A percentile compares a stretch with the other conserved stretches of the same genome.
Conservation (phyloP, 2,329 filamentous ascomycete species). For the Conoideocrella luteorostrata region DNA sequence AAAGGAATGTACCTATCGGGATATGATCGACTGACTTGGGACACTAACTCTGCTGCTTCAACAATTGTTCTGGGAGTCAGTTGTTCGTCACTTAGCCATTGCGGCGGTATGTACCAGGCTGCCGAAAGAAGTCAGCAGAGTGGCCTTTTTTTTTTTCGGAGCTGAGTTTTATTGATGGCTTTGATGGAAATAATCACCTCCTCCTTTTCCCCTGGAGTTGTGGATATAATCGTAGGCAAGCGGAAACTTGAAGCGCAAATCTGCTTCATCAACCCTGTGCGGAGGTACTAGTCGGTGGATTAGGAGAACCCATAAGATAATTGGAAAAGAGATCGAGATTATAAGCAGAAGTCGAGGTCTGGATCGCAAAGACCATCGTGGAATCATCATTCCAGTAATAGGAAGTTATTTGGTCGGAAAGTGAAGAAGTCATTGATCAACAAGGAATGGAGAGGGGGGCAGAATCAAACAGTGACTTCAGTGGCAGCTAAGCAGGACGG, state of each 20-base stretch:
- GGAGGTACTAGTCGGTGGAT: not conserved
- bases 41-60: conserved; percentile 5
- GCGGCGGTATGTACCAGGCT: conserved; percentile 5
- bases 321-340: not conserved
- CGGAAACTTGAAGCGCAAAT: not conserved
- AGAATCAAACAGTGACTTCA: too few species aligned
- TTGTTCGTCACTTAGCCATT: conserved; percentile 2
- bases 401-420: too few species aligned
- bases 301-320: not conserved
- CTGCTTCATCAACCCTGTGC: not conserved
- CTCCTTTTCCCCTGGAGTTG: not conserved
- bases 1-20: conserved; percentile 2
- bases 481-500: too few species aligned
- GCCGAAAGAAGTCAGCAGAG: not conserved
- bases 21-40: not conserved
- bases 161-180: too few species aligned
- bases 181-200: too few species aligned
- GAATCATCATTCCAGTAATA: not conserved
- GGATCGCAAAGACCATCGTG: conserved; percentile 1
- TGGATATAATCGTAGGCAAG: conserved; percentile 2
- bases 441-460: too few species aligned
- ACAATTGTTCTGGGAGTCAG: not conserved
- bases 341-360: not conserved
- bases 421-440: not conserved
- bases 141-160: too few species aligned